Base-by-base conservation (phyloP, 805 yeast species). In the Hanseniaspora guilliermondii region DNA sequence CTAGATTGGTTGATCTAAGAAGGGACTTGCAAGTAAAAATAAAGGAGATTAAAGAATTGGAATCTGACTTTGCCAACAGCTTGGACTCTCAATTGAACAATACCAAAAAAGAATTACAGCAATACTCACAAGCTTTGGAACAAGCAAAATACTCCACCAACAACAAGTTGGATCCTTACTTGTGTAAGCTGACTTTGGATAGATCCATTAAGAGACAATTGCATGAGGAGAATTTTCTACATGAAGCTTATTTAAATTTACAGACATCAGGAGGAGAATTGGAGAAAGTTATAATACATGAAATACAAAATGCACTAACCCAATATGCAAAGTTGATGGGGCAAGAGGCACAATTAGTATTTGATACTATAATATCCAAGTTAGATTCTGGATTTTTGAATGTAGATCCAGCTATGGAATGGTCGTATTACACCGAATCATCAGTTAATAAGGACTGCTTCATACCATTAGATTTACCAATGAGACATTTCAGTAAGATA, bases 181-280 rank as follows among this genome's bases (percentile, higher is more conserved):
- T 93, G 57, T 74, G 86, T 47, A 86, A 85, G 65, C 70, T 80
- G 42, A 69, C 74, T 40, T 72, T 91, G 59, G 96, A 91, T 61
- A 75, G 79, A 64, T 91, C 84, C 66, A 78, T 93, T 62, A 82
- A 77, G 61, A 77, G 76, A 60, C 96, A 87, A 65, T 68, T 91
- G 45, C 75, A 76, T 19, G 96, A 87, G 68, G 97, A 91, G 66
- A 84, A 83, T 67, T 84, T 82, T 62, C 72, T 91, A 47, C 87
- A 87, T 64, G 96, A 89, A 65, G 96, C 97, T 0, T 91, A 78
- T 65, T 74, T 81, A 60, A 89, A 91, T 68, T 75, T 89, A 60
- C 95, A 91, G 70, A 78, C 79, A 37, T 83, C 96, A 1, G 96
- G 95, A 49, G 81, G 82, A 56, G 93, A 88, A 64, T 75, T 93